These are phyloP conservation scores for Lignosus rhinocerotis DNA, from an alignment of 1,284 basidiomycete genomes.

Conservation along the genomic window DNA sequence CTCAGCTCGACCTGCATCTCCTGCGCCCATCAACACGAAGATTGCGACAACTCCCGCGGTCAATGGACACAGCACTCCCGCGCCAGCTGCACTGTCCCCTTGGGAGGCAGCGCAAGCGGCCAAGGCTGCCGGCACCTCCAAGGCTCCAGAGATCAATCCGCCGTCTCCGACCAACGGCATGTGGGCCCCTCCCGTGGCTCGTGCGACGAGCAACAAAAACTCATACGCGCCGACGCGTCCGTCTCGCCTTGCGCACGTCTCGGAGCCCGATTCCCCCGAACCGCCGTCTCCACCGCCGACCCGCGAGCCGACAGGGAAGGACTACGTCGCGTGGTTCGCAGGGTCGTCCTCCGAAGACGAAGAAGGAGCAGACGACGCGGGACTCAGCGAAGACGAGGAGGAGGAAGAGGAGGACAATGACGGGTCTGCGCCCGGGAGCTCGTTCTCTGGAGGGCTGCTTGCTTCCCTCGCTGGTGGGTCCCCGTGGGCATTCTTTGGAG, in stretches of 20 bases:
- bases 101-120: conserved; percentile 13
- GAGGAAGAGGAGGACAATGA: conserved; percentile 15
- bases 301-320: conserved; percentile 12
- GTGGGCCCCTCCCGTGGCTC: conserved; percentile 17
- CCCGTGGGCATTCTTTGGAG: conserved; percentile 20
- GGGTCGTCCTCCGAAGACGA: conserved; percentile 23
- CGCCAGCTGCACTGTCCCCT: conserved; percentile 5
- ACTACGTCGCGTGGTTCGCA: conserved; percentile 23
- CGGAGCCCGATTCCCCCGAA: conserved; percentile 19
- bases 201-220: conserved; percentile 14
- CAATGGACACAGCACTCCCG: conserved; percentile 7
- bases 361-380: background rate
- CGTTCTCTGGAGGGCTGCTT: conserved; percentile 7
- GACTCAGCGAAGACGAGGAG: conserved; percentile 17
- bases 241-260: conserved; percentile 20
- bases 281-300: conserved; percentile 16
- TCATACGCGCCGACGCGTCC: conserved; percentile 18
- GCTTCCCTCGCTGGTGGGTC: conserved; percentile 18
- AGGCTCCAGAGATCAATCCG: conserved; percentile 8
- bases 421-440: background rate
- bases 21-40: conserved; percentile 16
- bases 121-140: background rate
- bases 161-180: conserved; percentile 8
- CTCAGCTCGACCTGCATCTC: conserved; percentile 9
- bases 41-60: background rate